phyloP scores from a whole-genome alignment of 78 protist species.

The Dictyostelium capitatum region DNA sequence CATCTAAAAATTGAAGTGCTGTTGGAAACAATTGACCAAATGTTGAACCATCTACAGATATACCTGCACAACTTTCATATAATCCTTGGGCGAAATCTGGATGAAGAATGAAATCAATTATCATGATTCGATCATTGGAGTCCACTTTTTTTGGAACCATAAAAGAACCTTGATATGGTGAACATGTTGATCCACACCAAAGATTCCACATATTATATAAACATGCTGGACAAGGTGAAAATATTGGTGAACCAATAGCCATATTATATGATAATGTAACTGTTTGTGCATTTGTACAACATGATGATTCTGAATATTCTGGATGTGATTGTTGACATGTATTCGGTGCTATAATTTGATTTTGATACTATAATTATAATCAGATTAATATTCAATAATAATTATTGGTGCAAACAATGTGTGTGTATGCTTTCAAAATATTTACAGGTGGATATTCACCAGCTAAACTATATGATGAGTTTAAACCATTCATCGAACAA shows the following conservation, averaged over 20 bases:
- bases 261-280: not conserved
- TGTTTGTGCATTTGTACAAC: conserved; percentile 40
- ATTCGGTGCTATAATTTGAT: no score
- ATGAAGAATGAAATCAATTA: not conserved
- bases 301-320: conserved; percentile 30
- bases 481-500: conserved; percentile 37
- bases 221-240: conserved; percentile 55
- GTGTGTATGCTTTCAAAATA: no score
- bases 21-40: not conserved
- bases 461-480: not conserved
- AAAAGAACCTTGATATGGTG: conserved; percentile 53
- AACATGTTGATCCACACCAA: conserved; percentile 60
- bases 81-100: conserved; percentile 37
- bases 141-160: not conserved
- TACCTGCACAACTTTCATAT: conserved; percentile 48
- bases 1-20: not conserved
- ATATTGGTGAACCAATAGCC: not conserved
- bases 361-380: no score
- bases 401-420: not conserved
- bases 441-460: not conserved
- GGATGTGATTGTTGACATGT: conserved; percentile 56
- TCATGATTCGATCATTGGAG: not conserved
- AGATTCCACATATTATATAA: conserved; percentile 33
- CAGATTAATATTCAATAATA: not conserved
- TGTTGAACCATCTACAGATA: conserved; percentile 21